A percentile compares a stretch with the other conserved stretches of the same genome.
Evolutionary conservation across 129 eudicot species (phyloP).

Genomic region (Escallonia rubra): DNA sequence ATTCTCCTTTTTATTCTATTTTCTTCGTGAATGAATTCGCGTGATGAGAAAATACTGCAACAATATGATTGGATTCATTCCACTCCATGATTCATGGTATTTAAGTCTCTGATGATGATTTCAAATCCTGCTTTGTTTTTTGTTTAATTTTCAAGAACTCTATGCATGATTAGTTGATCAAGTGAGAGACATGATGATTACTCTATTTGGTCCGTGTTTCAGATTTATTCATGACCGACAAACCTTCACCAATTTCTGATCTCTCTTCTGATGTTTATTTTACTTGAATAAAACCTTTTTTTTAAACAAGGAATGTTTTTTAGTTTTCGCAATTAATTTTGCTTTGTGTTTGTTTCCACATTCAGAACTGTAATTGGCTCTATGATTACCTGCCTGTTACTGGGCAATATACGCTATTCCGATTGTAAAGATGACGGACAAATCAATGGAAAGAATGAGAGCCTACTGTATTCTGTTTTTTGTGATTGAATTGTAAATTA

Average conservation of each 20-base stretch:
- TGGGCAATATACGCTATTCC: constrained; percentile 77
- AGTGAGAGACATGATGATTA: constrained; percentile 54
- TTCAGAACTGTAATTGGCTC: constrained; percentile 24
- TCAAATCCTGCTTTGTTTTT: not conserved
- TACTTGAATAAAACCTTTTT: not conserved
- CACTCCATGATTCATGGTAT: constrained; percentile 44
- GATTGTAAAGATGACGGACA: constrained; percentile 33
- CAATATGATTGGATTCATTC: constrained; percentile 34
- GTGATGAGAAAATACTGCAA: constrained; percentile 58
- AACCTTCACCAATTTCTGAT: constrained; percentile 63
- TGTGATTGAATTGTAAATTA: not conserved
- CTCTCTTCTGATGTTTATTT: constrained; percentile 5
- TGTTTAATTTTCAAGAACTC: not conserved
- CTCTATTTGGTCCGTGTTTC: constrained; percentile 88
- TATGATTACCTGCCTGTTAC: constrained; percentile 50
- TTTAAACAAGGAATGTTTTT: too few relatives aligned
- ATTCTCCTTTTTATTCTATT: too few relatives aligned
- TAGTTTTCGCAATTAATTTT: not conserved
- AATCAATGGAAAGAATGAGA: constrained; percentile 26
- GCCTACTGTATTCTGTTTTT: not conserved
- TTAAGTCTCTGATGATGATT: constrained; percentile 75
- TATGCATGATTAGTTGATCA: not conserved
- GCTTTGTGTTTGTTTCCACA: not conserved
- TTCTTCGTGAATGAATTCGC: constrained; percentile 18
- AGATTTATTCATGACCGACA: constrained; percentile 57